Base-by-base conservation (phyloP, 352 stramenopile genomes). In the Pythium grandisporangium region DNA sequence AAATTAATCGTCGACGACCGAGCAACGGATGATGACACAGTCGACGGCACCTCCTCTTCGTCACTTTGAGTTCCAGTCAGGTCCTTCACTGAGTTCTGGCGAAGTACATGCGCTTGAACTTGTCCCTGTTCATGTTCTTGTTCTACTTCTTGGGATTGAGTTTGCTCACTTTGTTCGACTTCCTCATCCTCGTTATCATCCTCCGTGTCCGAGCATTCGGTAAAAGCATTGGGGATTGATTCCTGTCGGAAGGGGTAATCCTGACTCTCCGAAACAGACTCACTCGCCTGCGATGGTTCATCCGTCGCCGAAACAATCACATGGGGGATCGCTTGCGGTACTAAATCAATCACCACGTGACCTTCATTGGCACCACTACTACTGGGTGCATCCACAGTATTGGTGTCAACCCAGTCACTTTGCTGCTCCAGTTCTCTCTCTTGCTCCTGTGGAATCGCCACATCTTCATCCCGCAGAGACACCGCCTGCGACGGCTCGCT, bases 161-260 rank as follows among this genome's bases (percentile, higher is more conserved):
- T 12, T 41, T 16, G 8, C 8, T 22, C 10, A 37, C 27, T 13
- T 47, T n/a, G 29, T 16, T 65, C 57, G n/a, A n/a, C n/a, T 17
- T 51, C 45, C 25, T 64, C 57, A 38, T 58, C 49, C 12, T 69
- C 55, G 34, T 36, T 66, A 19, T 58, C 61, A 33, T 48, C 53
- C 24, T 84, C 70, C 4, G 58, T 53, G 36, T 79, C 72, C 22
- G 56, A 72, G 36, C 42, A 73, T 20, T 61, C 51, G 10, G 79
- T 47, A 44, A 83, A 83, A 2, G 66, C 68, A 27, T 76, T 43
- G 44, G 45, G 47, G 24, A 83, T 63, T 42, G 79, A 60, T 21
- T 81, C 69, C 26, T 68, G 42, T 38, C 67, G 57, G 48, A 79
- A 84, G 27, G 55, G 52, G 26, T 48, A 66, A 10, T 48, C 60